These are phyloP conservation scores for Alternaria viburni DNA, from an alignment of 2,329 filamentous ascomycete genomes.

Conservation along the genomic window DNA sequence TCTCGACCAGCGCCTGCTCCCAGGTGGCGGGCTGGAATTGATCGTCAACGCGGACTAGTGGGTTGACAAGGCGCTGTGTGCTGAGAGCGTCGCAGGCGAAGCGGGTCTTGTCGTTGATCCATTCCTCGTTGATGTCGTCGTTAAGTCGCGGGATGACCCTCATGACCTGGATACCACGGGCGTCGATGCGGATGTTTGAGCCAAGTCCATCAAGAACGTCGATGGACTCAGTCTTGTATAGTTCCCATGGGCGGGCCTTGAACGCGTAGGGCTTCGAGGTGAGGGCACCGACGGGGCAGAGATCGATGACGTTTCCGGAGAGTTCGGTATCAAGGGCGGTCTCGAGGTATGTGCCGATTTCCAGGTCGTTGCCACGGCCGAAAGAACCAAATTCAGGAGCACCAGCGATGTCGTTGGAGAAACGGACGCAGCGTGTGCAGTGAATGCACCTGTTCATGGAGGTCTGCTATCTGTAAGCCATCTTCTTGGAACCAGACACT, in stretches of 20 bases:
- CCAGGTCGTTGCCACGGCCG: conserved; percentile 94
- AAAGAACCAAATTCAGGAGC: conserved; percentile 94
- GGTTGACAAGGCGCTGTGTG: conserved; percentile 93
- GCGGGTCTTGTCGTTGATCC: conserved; percentile 98
- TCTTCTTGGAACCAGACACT: neutral
- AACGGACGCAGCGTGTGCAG: conserved; percentile 96
- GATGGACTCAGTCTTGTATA: conserved; percentile 94
- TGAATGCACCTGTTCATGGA: conserved; percentile 99
- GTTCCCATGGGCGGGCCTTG: conserved; percentile 93
- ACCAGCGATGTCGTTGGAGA: conserved; percentile 95
- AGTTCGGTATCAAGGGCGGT: conserved; percentile 91
- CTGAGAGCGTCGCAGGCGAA: conserved; percentile 97
- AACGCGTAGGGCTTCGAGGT: conserved; percentile 98
- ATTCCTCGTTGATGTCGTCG: conserved; percentile 98
- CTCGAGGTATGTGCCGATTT: conserved; percentile 98
- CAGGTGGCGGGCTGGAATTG: conserved; percentile 92
- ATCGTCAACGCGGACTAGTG: conserved; percentile 83
- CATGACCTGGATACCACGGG: conserved; percentile 95
- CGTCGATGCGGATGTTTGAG: conserved; percentile 93
- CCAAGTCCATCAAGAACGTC: conserved; percentile 93
- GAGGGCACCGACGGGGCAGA: conserved; percentile 95
- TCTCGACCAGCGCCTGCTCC: conserved; percentile 93
- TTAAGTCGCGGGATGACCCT: conserved; percentile 90
- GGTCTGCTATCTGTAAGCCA: conserved; percentile 61
- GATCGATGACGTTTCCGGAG: conserved; percentile 96